phyloP scores from a whole-genome alignment of 352 stramenopile genomes.

The Pythium rishiriense region DNA sequence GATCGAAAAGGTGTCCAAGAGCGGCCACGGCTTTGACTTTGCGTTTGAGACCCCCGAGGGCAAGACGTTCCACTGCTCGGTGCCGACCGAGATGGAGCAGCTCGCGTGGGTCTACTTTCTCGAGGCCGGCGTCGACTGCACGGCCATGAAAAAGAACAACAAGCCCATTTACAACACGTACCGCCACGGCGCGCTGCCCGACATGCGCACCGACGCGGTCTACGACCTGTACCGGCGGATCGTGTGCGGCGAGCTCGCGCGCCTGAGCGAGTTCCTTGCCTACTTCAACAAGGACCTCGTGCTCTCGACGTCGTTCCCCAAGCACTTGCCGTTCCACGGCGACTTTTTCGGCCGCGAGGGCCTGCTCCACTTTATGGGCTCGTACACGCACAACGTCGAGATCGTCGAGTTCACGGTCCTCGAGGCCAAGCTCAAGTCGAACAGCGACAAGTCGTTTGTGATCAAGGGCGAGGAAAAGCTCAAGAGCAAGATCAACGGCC shows the following conservation, averaged over 20 bases:
- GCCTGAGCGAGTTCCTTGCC: constrained; percentile 67
- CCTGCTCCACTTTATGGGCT: constrained; percentile 70
- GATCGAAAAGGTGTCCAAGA: constrained; percentile 77
- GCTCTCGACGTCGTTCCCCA: constrained; percentile 82
- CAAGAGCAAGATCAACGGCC: constrained; percentile 74
- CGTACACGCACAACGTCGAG: constrained; percentile 79
- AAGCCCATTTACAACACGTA: constrained; percentile 82
- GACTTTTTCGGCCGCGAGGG: constrained; percentile 88
- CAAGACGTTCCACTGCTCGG: constrained; percentile 83
- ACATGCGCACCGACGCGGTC: constrained; percentile 75
- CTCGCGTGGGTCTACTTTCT: constrained; percentile 86
- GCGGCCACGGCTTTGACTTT: constrained; percentile 81
- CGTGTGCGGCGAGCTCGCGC: constrained; percentile 48
- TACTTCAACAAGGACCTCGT: constrained; percentile 92
- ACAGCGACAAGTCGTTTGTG: constrained; percentile 63
- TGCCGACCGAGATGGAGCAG: constrained; percentile 80
- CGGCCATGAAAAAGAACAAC: constrained; percentile 84
- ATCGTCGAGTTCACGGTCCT: constrained; percentile 77
- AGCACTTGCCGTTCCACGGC: constrained; percentile 71
- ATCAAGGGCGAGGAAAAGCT: constrained; percentile 83
- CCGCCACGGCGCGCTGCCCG: constrained; percentile 60
- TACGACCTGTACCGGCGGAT: constrained; percentile 80
- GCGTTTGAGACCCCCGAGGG: constrained; percentile 82
- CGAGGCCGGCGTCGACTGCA: constrained; percentile 76
- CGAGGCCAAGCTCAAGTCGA: constrained; percentile 53